phyloP scores from a whole-genome alignment of 805 yeast species.

The Myxozyma mucilagina region DNA sequence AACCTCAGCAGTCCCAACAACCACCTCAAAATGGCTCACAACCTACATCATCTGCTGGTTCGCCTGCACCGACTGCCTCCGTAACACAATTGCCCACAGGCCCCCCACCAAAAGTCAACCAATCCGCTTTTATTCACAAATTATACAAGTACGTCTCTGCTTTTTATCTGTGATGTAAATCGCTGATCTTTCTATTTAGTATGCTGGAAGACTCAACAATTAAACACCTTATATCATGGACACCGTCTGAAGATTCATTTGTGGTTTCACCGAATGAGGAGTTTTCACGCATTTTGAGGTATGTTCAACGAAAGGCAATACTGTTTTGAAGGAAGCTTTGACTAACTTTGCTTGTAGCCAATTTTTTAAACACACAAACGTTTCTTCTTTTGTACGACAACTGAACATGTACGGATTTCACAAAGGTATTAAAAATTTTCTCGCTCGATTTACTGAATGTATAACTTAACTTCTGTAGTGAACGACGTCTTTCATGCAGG shows the following conservation, averaged over 20 bases:
- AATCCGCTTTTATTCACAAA: conserved; percentile 79
- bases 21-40: neutral
- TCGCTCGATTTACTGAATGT: neutral
- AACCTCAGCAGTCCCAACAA: neutral
- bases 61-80: neutral
- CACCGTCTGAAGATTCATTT: conserved; percentile 67
- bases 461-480: conserved; percentile 29
- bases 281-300: conserved; percentile 68
- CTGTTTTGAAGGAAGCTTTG: neutral
- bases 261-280: conserved; percentile 82
- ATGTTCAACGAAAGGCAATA: neutral
- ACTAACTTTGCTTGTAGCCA: conserved; percentile 35
- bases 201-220: conserved; percentile 81
- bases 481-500: conserved; percentile 41
- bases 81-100: neutral
- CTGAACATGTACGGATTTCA: conserved; percentile 96
- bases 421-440: conserved; percentile 49
- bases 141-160: conserved; percentile 49
- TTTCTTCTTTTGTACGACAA: conserved; percentile 90
- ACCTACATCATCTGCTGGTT: neutral
- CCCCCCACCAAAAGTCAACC: conserved; percentile 41
- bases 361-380: conserved; percentile 91
- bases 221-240: conserved; percentile 84
- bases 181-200: conserved; percentile 39
- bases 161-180: neutral